Conservation (phyloP, 495 filamentous ascomycete genomes). For the Collariella sp. region DNA sequence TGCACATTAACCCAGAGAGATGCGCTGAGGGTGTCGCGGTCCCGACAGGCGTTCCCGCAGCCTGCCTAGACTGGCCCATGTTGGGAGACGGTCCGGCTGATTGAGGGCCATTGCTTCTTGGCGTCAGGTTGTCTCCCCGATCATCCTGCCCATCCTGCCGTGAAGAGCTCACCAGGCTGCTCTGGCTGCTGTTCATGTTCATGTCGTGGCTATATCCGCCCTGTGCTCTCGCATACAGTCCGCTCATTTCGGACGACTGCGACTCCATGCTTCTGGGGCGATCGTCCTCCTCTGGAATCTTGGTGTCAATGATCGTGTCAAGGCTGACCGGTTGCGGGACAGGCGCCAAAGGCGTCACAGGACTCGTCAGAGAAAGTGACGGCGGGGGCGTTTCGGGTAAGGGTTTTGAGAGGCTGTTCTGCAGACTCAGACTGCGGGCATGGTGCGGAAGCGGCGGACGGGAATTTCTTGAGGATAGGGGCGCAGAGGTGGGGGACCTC, state of each 20-base stretch:
- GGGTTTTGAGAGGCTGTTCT: conserved; percentile 45
- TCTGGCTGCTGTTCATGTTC: conserved; percentile 48
- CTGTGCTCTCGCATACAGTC: conserved; percentile 24
- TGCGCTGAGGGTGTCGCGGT: conserved; percentile 46
- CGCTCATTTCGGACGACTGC: conserved; percentile 34
- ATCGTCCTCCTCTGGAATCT: conserved; percentile 28
- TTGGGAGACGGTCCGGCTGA: conserved; percentile 44
- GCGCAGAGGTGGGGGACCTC: conserved; percentile 20
- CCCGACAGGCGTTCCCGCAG: conserved; percentile 44
- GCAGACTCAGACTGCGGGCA: conserved; percentile 42
- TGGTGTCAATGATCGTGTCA: conserved; percentile 26
- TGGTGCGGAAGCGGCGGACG: conserved; percentile 28
- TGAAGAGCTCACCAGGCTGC: conserved; percentile 38
- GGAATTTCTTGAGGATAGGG: conserved; percentile 15
- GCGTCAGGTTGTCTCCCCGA: conserved; percentile 38
- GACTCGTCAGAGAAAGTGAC: conserved; percentile 31
- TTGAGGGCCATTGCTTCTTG: conserved; percentile 42
- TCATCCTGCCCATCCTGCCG: conserved; percentile 39
- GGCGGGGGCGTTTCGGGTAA: conserved; percentile 41
- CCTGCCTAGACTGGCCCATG: conserved; percentile 28
- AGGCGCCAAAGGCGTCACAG: conserved; percentile 23
- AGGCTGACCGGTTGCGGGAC: conserved; percentile 16
- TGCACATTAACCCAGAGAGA: conserved; percentile 83
- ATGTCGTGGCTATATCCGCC: conserved; percentile 14
- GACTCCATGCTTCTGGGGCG: conserved; percentile 56